Conservation (phyloP, 495 filamentous ascomycete species). For the Neurospora tetraspora region DNA sequence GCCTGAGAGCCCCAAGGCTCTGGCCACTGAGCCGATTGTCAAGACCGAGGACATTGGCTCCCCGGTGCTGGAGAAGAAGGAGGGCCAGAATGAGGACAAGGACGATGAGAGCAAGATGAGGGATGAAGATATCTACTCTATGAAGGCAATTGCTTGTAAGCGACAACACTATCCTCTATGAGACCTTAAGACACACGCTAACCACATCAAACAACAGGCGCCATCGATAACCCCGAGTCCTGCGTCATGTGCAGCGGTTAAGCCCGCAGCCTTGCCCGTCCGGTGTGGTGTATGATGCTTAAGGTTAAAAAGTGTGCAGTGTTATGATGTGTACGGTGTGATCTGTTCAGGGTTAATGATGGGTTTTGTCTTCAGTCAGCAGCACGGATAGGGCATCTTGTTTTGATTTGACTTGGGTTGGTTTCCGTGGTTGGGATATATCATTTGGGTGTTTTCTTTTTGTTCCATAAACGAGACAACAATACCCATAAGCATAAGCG, state of each 20-base stretch:
- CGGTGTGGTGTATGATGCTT: background rate
- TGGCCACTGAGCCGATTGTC: constrained; percentile 58
- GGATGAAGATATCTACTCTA: constrained; percentile 88
- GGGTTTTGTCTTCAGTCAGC: background rate
- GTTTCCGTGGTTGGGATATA: background rate
- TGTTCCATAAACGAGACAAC: background rate
- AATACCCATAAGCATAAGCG: background rate
- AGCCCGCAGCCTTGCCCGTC: background rate
- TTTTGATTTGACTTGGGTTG: background rate
- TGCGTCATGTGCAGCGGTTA: constrained; percentile 88
- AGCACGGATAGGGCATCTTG: background rate
- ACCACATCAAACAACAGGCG: constrained; percentile 35
- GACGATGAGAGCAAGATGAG: constrained; percentile 55
- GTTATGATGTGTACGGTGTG: background rate
- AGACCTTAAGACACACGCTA: constrained; percentile 5
- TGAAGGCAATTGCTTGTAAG: constrained; percentile 34
- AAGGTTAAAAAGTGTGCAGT: background rate
- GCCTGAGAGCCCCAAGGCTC: constrained; percentile 63
- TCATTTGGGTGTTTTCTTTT: background rate
- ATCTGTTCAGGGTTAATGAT: background rate
- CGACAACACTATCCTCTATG: background rate
- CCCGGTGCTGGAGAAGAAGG: constrained; percentile 42
- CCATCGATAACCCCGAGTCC: constrained; percentile 83
- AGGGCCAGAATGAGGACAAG: constrained; percentile 42
- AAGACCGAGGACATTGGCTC: constrained; percentile 50